phyloP scores from a whole-genome alignment of 768 basidiomycete species.

The Kwoniella sp. region DNA sequence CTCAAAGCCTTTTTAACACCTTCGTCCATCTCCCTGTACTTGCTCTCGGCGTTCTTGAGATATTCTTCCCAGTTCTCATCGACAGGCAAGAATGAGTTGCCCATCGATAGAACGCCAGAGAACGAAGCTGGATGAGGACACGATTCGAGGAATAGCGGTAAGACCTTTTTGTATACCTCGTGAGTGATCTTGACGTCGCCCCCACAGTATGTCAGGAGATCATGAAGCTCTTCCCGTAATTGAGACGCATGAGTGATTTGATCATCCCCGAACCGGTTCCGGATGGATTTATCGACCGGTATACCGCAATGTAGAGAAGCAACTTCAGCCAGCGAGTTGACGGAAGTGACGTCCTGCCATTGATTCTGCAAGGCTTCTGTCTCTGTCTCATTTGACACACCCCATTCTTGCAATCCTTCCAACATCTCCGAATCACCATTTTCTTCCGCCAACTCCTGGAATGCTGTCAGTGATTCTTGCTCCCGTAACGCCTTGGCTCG shows the following conservation, averaged over 20 bases:
- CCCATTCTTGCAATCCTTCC: constrained; percentile 19
- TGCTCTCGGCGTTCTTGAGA: constrained; percentile 72
- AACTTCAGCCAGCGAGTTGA: constrained; percentile 89
- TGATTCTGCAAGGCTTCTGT: constrained; percentile 61
- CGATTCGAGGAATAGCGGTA: constrained; percentile 75
- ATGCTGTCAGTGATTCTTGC: constrained; percentile 45
- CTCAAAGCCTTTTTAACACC: constrained; percentile 66
- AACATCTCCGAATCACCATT: constrained; percentile 44
- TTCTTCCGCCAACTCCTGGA: constrained; percentile 56
- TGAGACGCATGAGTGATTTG: constrained; percentile 71
- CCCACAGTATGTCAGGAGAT: constrained; percentile 82
- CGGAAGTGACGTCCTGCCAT: constrained; percentile 92
- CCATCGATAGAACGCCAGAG: constrained; percentile 87
- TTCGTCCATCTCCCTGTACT: constrained; percentile 71
- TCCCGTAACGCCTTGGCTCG: constrained; percentile 64
- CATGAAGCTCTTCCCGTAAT: constrained; percentile 67
- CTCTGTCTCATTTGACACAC: constrained; percentile 15
- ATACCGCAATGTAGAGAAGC: constrained; percentile 85
- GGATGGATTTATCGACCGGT: constrained; percentile 72
- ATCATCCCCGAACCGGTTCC: constrained; percentile 62
- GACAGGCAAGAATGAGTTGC: constrained; percentile 84
- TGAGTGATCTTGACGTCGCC: constrained; percentile 83
- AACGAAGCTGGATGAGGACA: constrained; percentile 94
- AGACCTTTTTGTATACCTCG: constrained; percentile 70
- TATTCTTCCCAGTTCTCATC: constrained; percentile 88